Conservation (phyloP, 768 basidiomycete species). For the Podaxis rugospora region DNA sequence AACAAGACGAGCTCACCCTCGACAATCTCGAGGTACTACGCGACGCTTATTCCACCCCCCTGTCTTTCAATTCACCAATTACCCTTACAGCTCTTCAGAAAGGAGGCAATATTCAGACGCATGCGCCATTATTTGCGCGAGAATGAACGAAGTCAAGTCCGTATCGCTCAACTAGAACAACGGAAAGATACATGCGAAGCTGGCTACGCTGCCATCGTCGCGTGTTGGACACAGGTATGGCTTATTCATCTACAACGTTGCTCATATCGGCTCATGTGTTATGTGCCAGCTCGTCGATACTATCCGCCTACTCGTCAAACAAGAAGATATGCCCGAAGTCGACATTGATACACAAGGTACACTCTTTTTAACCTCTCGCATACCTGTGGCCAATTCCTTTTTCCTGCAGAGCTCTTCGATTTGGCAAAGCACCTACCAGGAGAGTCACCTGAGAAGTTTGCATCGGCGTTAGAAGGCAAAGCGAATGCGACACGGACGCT, state of each 20-base stretch:
- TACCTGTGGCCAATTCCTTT: neutral
- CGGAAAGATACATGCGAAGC: constrained; percentile 66
- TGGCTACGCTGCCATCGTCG: constrained; percentile 67
- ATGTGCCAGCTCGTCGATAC: constrained; percentile 55
- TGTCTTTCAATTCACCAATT: constrained; percentile 13
- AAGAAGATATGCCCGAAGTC: constrained; percentile 43
- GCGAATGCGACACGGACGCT: constrained; percentile 55
- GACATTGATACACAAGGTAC: constrained; percentile 40
- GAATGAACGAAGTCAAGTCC: constrained; percentile 57
- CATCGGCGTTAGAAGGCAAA: constrained; percentile 47
- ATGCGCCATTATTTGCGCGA: constrained; percentile 83
- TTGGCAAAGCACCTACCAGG: constrained; percentile 36
- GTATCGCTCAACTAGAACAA: constrained; percentile 61
- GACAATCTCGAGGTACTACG: constrained; percentile 59
- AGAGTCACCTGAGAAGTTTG: constrained; percentile 31
- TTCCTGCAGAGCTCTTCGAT: constrained; percentile 40
- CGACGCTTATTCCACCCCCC: constrained; percentile 12
- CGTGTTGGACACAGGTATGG: constrained; percentile 76
- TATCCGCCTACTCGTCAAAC: constrained; percentile 52
- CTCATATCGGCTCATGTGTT: neutral
- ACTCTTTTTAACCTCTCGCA: constrained; percentile 8
- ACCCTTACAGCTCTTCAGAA: constrained; percentile 63
- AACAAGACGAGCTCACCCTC: constrained; percentile 45
- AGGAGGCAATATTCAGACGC: constrained; percentile 80
- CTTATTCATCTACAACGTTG: neutral